Percentiles rank a stretch among this genome's conserved stretches.
phyloP scores from a whole-genome alignment of 768 basidiomycete genomes.

The Auriscalpium microsporum region DNA sequence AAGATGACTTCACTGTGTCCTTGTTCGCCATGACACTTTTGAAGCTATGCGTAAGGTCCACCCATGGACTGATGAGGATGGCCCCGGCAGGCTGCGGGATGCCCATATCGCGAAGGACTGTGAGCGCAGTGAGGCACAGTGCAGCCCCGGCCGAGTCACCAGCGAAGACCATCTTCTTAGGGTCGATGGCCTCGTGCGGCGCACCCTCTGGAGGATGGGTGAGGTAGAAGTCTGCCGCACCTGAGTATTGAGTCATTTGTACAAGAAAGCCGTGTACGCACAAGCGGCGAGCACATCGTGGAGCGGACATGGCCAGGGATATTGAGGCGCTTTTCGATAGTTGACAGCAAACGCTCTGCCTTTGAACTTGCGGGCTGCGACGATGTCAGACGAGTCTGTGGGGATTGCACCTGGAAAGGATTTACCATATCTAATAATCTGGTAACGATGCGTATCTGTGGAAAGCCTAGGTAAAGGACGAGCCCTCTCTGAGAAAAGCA shows the following conservation, averaged over 20 bases:
- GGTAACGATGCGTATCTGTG: conserved; percentile 52
- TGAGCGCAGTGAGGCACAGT: conserved; percentile 50
- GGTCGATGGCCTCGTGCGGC: conserved; percentile 52
- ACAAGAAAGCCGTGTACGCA: conserved; percentile 20
- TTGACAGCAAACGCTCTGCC: conserved; percentile 61
- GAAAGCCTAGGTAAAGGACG: neutral
- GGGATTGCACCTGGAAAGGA: neutral
- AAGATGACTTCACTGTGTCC: conserved; percentile 36
- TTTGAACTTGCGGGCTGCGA: conserved; percentile 55
- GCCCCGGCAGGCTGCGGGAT: conserved; percentile 68
- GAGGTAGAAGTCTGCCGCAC: conserved; percentile 55
- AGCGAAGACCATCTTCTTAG: conserved; percentile 64
- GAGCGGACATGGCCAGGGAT: conserved; percentile 72
- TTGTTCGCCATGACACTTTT: conserved; percentile 65
- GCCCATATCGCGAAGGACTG: conserved; percentile 61
- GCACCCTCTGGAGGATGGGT: conserved; percentile 58
- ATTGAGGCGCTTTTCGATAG: conserved; percentile 71
- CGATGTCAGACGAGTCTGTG: conserved; percentile 17
- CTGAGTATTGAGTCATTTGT: neutral
- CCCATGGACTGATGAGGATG: conserved; percentile 74
- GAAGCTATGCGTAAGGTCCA: conserved; percentile 81
- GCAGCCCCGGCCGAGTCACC: conserved; percentile 78
- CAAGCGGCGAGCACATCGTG: conserved; percentile 75
- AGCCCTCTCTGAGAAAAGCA: neutral
- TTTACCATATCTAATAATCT: conserved; percentile 47